A percentile compares a stretch with the other conserved stretches of the same genome.
Conservation (phyloP, 2,329 filamentous ascomycete species). For the Diaporthe nobilis region DNA sequence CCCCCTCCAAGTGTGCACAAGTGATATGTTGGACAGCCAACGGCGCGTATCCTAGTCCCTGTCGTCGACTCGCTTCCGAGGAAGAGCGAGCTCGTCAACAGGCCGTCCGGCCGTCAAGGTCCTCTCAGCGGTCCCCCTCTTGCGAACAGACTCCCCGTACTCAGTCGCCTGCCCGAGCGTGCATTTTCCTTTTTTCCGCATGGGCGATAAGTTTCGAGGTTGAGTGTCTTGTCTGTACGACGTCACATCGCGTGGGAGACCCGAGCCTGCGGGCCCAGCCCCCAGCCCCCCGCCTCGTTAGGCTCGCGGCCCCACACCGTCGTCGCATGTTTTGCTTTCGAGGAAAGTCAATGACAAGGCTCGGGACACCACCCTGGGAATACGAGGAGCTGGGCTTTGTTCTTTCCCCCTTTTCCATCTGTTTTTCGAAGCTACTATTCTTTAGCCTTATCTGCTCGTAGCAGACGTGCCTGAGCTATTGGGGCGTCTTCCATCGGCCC, state of each 20-base stretch:
- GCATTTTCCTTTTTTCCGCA: background rate
- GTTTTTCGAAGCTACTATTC: background rate
- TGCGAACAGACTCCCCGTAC: conserved; percentile 17
- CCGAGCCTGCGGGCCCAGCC: conserved; percentile 24
- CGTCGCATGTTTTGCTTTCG: background rate
- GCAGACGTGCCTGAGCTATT: background rate
- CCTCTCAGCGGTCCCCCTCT: background rate
- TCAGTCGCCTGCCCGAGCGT: background rate
- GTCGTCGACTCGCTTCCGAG: background rate
- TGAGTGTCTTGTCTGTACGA: background rate
- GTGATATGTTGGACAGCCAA: background rate
- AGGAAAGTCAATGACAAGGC: background rate
- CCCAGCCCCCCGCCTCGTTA: conserved; percentile 1
- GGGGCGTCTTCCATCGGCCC: background rate
- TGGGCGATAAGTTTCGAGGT: background rate
- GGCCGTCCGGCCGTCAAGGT: background rate
- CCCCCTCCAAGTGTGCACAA: background rate
- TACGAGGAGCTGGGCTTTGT: background rate
- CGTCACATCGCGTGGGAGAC: conserved; percentile 20
- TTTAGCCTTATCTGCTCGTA: background rate
- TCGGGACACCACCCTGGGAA: conserved; percentile 2
- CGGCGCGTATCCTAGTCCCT: background rate
- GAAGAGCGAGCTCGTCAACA: background rate
- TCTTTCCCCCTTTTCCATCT: background rate
- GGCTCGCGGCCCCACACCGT: background rate